Evolutionary conservation across 805 yeast genomes (phyloP), one percentile per base, ranked within the genome.

Genomic region (Ogataea trehaloabstinens): DNA sequence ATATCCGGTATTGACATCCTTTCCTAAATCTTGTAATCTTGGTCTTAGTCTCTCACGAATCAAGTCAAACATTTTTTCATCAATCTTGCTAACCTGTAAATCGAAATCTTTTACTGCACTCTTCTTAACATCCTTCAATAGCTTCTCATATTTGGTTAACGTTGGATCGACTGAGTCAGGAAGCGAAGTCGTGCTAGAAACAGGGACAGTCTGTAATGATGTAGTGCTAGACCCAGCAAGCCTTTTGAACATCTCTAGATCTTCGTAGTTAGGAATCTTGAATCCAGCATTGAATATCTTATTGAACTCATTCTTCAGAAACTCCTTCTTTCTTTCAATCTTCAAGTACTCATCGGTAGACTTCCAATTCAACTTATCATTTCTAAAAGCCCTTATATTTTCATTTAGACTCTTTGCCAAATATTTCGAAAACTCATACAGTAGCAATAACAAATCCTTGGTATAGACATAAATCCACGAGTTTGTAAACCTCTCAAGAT

Each of bases 21-120:
- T 46, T 11, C 68, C 50, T 33, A 70, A 52, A 1, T 53, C 48
- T 45, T 61, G 65, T 12, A 74, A 48, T n/a, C 51, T 41, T 2
- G 58, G 54, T n/a, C 58, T 63, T 24, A 75, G 43, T 3, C 40
- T 32, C 4, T 64, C 61, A 27, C 56, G 55, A 8, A 67, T 39
- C 2, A 52, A 45, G 4, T 46, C 45, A 12, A 66, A 42, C 19
- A 58, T 52, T 6, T 46, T 45, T 1, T 43, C 31, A 27, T 67
- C 64, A 6, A 67, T 36, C 4, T 49, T 48, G 4, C 50, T 44
- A 8, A 72, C 58, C 19, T 73, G 68, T 2, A 46, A 42, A 24
- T 66, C 60, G 40, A 73, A 71, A 35, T 68, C 65, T 11, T 50
- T 52, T 28, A 62, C 46, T 3, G 76, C 68, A 33, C 66, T 68